phyloP scores from a whole-genome alignment of 2,329 filamentous ascomycete species.

The Aspergillus quadricinctus region DNA sequence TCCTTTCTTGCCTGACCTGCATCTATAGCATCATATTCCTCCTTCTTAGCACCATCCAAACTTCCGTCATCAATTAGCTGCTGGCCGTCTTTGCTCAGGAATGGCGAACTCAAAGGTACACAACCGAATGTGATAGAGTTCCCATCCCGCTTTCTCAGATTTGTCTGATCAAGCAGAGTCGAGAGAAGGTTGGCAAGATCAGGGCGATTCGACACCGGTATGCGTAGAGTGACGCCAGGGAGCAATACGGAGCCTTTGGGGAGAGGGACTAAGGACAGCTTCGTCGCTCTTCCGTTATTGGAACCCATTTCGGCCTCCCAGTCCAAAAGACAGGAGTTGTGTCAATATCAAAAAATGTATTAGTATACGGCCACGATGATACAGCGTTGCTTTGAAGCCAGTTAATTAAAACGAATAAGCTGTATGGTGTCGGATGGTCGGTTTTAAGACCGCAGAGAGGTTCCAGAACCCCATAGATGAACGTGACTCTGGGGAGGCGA shows the following conservation, averaged over 20 bases:
- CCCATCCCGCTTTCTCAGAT: constrained; percentile 59
- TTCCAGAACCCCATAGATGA: constrained; percentile 30
- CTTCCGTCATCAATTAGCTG: constrained; percentile 65
- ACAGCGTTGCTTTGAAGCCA: not conserved
- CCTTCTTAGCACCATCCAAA: constrained; percentile 43
- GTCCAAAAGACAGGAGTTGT: not conserved
- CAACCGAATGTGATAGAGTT: constrained; percentile 76
- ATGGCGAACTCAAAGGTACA: constrained; percentile 74
- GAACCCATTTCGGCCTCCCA: constrained; percentile 29
- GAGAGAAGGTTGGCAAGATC: constrained; percentile 87
- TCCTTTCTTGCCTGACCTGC: constrained; percentile 58
- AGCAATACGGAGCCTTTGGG: constrained; percentile 76
- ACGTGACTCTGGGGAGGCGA: constrained; percentile 28
- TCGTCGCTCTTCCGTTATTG: constrained; percentile 36
- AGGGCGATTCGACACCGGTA: constrained; percentile 75
- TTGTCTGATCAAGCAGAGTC: constrained; percentile 72
- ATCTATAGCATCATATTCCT: constrained; percentile 49
- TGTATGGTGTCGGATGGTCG: not conserved
- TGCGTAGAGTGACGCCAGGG: constrained; percentile 78
- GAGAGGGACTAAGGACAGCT: constrained; percentile 75
- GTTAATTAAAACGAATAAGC: not conserved
- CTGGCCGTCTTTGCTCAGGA: constrained; percentile 70
- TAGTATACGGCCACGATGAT: not conserved
- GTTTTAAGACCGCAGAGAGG: constrained; percentile 16
- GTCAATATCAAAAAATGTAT: not conserved